Conservation (phyloP, 2,329 filamentous ascomycete species). For the Cytospora paraplurivora region DNA sequence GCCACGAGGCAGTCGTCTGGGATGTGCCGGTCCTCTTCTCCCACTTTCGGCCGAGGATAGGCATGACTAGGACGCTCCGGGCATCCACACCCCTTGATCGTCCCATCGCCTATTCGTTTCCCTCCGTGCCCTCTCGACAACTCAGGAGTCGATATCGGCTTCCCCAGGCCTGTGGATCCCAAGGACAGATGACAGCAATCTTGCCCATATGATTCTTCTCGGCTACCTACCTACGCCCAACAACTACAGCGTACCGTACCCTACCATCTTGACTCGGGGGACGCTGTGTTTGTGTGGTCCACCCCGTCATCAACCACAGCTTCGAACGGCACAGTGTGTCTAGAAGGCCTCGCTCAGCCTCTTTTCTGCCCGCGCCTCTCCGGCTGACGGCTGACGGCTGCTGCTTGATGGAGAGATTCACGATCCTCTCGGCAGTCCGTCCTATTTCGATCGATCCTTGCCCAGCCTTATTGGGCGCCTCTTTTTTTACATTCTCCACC, state of each 20-base stretch:
- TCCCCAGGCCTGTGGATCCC: not conserved
- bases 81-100: not conserved
- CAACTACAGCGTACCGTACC: too few species aligned
- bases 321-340: not conserved
- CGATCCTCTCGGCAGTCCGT: not conserved
- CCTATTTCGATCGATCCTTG: constrained; percentile 1
- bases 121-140: not conserved
- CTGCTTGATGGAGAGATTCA: not conserved
- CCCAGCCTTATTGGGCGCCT: not conserved
- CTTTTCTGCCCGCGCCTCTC: not conserved
- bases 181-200: not conserved
- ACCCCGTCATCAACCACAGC: not conserved
- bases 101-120: not conserved
- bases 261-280: not conserved
- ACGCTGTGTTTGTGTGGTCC: not conserved
- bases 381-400: not conserved
- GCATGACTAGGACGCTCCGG: not conserved
- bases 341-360: not conserved
- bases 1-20: not conserved
- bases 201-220: not conserved
- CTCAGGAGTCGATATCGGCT: not conserved
- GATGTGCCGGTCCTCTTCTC: not conserved
- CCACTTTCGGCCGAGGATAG: not conserved
- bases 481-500: not conserved
- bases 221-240: too few species aligned